Percentiles rank a stretch among this genome's conserved stretches.
Evolutionary conservation across 306 rosid species (phyloP).

Genomic region (Cyamopsis tetragonoloba): DNA sequence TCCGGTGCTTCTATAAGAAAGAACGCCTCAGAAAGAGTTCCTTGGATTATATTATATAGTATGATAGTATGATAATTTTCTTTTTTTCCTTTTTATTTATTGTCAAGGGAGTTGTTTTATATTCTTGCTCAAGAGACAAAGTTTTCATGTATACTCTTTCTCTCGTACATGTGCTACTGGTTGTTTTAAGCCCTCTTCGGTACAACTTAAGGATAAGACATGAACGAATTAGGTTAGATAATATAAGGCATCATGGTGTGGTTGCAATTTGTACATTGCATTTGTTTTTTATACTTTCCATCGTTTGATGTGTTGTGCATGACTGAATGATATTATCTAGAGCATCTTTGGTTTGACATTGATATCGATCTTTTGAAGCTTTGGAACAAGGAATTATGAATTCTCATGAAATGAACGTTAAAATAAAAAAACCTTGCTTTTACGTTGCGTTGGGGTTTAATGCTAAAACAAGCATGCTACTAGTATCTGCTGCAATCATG

Average conservation of each 20-base stretch:
- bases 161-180: constrained; percentile 15
- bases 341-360: too few species aligned
- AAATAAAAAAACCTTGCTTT: too few species aligned
- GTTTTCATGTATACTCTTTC: constrained; percentile 43
- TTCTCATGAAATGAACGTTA: too few species aligned
- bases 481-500: too few species aligned
- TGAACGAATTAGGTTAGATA: not conserved
- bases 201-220: not conserved
- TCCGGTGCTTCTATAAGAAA: constrained; percentile 33
- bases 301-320: not conserved
- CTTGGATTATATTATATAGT: constrained; percentile 27
- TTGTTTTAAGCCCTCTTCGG: constrained; percentile 7
- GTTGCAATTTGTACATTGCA: not conserved
- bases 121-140: constrained; percentile 30
- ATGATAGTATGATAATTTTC: constrained; percentile 20
- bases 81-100: constrained; percentile 12
- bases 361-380: too few species aligned
- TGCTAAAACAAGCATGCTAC: too few species aligned
- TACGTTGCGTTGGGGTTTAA: too few species aligned
- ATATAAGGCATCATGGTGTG: not conserved
- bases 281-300: not conserved
- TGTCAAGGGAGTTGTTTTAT: constrained; percentile 42
- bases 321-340: not conserved
- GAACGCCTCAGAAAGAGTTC: constrained; percentile 45
- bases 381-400: too few species aligned